These are phyloP conservation scores for Glaciozyma martinii DNA, from an alignment of 768 basidiomycete genomes.

Conservation along the genomic window DNA sequence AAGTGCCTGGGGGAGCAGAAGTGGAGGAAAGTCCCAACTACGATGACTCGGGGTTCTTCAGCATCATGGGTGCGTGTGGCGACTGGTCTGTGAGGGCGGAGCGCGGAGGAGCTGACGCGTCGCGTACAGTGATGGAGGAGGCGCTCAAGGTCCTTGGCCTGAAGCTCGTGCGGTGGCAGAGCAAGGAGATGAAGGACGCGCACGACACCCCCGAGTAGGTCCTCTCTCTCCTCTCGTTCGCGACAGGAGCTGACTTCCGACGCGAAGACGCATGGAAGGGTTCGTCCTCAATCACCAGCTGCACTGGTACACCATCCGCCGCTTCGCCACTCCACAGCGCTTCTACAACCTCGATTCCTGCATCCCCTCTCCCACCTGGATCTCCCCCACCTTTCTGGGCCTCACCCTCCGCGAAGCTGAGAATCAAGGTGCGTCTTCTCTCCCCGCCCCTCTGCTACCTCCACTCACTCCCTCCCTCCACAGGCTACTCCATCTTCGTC, in stretches of 20 bases:
- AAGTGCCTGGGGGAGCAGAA: not conserved
- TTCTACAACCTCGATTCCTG: constrained; percentile 35
- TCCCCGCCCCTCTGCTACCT: not conserved
- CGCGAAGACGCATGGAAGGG: constrained; percentile 19
- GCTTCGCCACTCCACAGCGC: constrained; percentile 13
- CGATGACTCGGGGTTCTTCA: constrained; percentile 35
- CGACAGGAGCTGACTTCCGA: too few species aligned
- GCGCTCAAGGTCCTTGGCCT: constrained; percentile 30
- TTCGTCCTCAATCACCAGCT: constrained; percentile 33
- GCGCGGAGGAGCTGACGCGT: not conserved
- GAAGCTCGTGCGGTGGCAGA: constrained; percentile 31
- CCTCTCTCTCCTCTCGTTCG: not conserved
- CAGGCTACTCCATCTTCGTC: constrained; percentile 34
- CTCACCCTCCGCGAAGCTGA: constrained; percentile 32
- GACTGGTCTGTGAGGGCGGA: not conserved
- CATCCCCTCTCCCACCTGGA: constrained; percentile 25
- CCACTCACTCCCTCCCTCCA: too few species aligned
- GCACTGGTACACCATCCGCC: constrained; percentile 31
- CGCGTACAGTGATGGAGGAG: constrained; percentile 29
- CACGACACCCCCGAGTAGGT: constrained; percentile 31
- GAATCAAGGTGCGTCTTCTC: constrained; percentile 18
- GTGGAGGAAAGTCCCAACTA: constrained; percentile 23
- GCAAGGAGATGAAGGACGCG: constrained; percentile 11
- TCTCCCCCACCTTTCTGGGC: constrained; percentile 31
- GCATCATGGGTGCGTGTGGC: constrained; percentile 12